Percentiles rank a stretch among this genome's conserved stretches.
Conservation (phyloP, 1,139 yeast genomes). For the Hemisphaericaspora lyxosophila region DNA sequence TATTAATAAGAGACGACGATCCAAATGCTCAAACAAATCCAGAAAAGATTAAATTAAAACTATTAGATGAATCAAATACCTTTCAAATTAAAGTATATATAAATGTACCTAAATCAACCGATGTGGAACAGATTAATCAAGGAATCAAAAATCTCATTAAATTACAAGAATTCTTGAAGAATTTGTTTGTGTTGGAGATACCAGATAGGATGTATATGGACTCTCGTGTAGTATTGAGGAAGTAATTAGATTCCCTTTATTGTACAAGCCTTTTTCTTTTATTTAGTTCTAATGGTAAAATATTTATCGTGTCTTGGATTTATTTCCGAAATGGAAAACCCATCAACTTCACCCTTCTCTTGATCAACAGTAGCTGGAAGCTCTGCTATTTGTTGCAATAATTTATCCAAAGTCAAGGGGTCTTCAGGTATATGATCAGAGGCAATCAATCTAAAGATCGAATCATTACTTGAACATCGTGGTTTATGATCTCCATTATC, state of each 20-base stretch:
- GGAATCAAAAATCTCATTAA: slow-evolving; percentile 63
- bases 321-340: slow-evolving; percentile 9
- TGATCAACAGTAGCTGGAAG: slow-evolving; percentile 19
- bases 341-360: slow-evolving; percentile 29
- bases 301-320: slow-evolving; percentile 3
- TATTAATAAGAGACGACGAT: slow-evolving; percentile 45
- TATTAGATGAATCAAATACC: slow-evolving; percentile 55
- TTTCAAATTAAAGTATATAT: slow-evolving; percentile 68
- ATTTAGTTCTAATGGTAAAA: slow-evolving; percentile 6
- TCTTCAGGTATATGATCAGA: slow-evolving; percentile 30
- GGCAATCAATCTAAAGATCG: slow-evolving; percentile 34
- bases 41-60: slow-evolving; percentile 31
- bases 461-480: slow-evolving; percentile 18
- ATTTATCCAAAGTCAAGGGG: slow-evolving; percentile 24
- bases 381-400: slow-evolving; percentile 23
- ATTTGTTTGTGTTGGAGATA: slow-evolving; percentile 63
- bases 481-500: slow-evolving; percentile 17
- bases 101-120: slow-evolving; percentile 71
- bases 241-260: slow-evolving; percentile 4
- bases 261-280: slow-evolving; percentile 2
- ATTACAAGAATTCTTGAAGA: slow-evolving; percentile 64
- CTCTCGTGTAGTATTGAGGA: slow-evolving; percentile 43
- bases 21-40: slow-evolving; percentile 14
- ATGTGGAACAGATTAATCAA: slow-evolving; percentile 65
- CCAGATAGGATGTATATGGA: slow-evolving; percentile 86